A percentile compares a stretch with the other conserved stretches of the same genome.
Evolutionary conservation across 169 alveolate species (phyloP).

Genomic region (Plasmodium vivax): DNA sequence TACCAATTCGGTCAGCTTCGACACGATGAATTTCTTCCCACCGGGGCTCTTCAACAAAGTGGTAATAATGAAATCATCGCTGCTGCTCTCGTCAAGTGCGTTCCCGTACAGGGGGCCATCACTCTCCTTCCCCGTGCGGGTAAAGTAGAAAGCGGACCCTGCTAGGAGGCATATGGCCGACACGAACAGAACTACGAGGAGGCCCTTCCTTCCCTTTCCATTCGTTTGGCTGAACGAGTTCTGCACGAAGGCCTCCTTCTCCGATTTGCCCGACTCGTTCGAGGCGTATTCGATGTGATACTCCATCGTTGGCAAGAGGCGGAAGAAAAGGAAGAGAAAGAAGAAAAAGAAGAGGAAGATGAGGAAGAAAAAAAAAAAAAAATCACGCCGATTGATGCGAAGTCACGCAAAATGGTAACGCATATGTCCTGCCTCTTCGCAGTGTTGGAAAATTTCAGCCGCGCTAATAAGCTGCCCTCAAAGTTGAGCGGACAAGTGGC

Average conservation of each 20-base stretch:
- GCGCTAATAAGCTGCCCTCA: neutral
- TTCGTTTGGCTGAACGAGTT: neutral
- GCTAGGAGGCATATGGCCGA: slow-evolving; percentile 6
- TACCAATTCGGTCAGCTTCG: slow-evolving; percentile 27
- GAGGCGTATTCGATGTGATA: slow-evolving; percentile 28
- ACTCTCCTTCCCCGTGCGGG: neutral
- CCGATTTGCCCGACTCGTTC: neutral
- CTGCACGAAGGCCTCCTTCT: slow-evolving; percentile 33
- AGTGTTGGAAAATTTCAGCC: no score
- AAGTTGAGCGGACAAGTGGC: neutral
- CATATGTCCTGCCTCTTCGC: neutral
- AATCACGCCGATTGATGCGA: neutral
- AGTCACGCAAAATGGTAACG: neutral
- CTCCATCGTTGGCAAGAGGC: slow-evolving; percentile 11
- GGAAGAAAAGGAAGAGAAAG: no score
- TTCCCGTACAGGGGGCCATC: neutral
- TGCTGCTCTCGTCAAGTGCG: neutral
- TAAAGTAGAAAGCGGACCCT: neutral
- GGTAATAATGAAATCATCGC: slow-evolving; percentile 27
- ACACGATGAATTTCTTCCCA: slow-evolving; percentile 50
- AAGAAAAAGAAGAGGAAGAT: neutral
- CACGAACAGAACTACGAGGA: neutral
- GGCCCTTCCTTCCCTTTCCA: neutral
- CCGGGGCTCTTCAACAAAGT: slow-evolving; percentile 31
- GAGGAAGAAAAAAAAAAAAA: neutral